Evolutionary conservation across 352 stramenopile genomes (phyloP).

Genomic region (Phytophthora uliginosa): DNA sequence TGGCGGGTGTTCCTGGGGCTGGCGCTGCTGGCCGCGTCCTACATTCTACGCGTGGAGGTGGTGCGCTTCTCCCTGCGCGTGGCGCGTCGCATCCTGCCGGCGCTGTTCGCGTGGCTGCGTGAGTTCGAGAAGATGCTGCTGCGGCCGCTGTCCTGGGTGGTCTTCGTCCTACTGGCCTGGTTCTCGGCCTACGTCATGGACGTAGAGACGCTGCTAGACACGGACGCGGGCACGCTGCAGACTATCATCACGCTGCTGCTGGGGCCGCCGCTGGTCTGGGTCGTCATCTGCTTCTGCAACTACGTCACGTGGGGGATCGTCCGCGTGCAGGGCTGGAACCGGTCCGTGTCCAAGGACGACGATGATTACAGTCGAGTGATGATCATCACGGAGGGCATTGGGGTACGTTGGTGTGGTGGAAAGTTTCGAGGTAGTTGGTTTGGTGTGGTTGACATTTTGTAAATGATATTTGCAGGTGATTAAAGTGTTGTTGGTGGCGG

Average conservation of each 20-base stretch:
- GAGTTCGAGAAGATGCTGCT: slow-evolving; percentile 90
- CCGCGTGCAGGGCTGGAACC: slow-evolving; percentile 85
- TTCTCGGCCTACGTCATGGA: slow-evolving; percentile 78
- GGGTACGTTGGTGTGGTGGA: slow-evolving; percentile 34
- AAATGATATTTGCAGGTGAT: slow-evolving; percentile 56
- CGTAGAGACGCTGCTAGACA: slow-evolving; percentile 49
- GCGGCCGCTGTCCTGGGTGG: slow-evolving; percentile 80
- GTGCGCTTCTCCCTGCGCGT: slow-evolving; percentile 83
- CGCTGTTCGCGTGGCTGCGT: slow-evolving; percentile 76
- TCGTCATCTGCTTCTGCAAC: slow-evolving; percentile 85
- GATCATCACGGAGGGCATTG: slow-evolving; percentile 90
- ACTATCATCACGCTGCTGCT: slow-evolving; percentile 72
- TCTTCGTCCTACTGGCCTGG: slow-evolving; percentile 84
- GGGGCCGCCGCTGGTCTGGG: slow-evolving; percentile 82
- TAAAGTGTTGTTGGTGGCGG: slow-evolving; percentile 83
- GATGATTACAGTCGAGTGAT: slow-evolving; percentile 89
- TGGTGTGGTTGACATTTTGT: slow-evolving; percentile 2
- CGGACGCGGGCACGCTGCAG: slow-evolving; percentile 54
- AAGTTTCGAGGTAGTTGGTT: background rate
- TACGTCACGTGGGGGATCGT: slow-evolving; percentile 89
- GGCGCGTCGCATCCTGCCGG: slow-evolving; percentile 63
- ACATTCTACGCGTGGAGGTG: slow-evolving; percentile 81
- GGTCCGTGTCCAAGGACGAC: slow-evolving; percentile 71
- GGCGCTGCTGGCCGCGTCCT: slow-evolving; percentile 70
- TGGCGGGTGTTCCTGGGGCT: slow-evolving; percentile 85